Evolutionary conservation across 1,139 yeast genomes (phyloP).

Genomic region (Sporopachydermia cereana): DNA sequence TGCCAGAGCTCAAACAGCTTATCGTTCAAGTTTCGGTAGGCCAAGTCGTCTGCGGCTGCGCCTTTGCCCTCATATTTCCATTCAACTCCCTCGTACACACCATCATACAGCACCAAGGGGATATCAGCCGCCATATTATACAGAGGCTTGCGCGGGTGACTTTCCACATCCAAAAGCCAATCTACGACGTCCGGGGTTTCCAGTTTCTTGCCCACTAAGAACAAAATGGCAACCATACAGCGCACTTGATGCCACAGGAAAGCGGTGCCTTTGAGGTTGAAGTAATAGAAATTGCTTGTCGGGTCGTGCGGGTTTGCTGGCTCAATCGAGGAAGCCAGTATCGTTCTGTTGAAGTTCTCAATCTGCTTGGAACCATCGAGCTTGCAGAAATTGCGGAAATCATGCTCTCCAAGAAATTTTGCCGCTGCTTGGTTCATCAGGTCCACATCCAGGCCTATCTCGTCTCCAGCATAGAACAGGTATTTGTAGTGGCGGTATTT

Average conservation of each 20-base stretch:
- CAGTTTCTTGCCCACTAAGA: slow-evolving; percentile 66
- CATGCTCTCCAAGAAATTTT: slow-evolving; percentile 63
- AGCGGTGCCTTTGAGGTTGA: slow-evolving; percentile 80
- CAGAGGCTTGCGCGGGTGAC: slow-evolving; percentile 58
- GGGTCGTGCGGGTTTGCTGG: slow-evolving; percentile 20
- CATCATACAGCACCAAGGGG: slow-evolving; percentile 83
- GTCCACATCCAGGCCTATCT: slow-evolving; percentile 44
- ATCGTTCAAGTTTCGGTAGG: slow-evolving; percentile 15
- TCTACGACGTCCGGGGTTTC: slow-evolving; percentile 51
- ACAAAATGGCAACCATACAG: slow-evolving; percentile 80
- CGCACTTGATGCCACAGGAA: slow-evolving; percentile 98
- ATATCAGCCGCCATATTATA: slow-evolving; percentile 88
- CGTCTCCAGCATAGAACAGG: slow-evolving; percentile 37
- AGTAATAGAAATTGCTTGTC: slow-evolving; percentile 36
- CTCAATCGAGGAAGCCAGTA: slow-evolving; percentile 40
- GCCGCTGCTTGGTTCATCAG: slow-evolving; percentile 62
- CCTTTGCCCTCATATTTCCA: slow-evolving; percentile 36
- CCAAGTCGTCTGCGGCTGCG: slow-evolving; percentile 18
- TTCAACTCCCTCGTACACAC: slow-evolving; percentile 57
- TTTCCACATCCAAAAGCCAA: slow-evolving; percentile 46
- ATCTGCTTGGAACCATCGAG: slow-evolving; percentile 91
- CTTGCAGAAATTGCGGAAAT: slow-evolving; percentile 89
- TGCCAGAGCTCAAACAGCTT: slow-evolving; percentile 6
- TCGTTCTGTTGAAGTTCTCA: slow-evolving; percentile 53
- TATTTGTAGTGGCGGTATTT: slow-evolving; percentile 74